Evolutionary conservation across 345 rosid genomes (phyloP), one percentile per base, ranked within the genome.

Genomic region (Salix purpurea): DNA sequence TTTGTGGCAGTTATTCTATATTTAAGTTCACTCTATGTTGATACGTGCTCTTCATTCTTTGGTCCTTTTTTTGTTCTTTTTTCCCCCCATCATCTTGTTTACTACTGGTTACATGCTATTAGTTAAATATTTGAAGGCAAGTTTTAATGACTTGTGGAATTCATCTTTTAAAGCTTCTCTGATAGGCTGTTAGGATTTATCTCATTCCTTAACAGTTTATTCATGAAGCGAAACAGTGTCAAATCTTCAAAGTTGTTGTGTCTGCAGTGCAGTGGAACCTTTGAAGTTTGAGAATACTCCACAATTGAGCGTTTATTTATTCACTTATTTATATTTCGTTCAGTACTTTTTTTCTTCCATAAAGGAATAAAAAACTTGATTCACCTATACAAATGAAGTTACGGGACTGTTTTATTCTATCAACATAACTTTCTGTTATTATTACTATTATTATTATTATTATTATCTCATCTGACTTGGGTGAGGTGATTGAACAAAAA

Each of bases 191-290:
- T 44, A 10, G 36, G 83, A 76, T 15, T 24, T 26, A 13, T 58
- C 54, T 2, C 2, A 5, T 76, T 70, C 64, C 64, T n/a, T 23
- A 39, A 61, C 61, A 21, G 76, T 66, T 70, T 79, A 78, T 74
- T 65, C 80, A 70, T 52, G 74, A 48, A 82, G 36, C 18, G 15
- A 74, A 76, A 64, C 66, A 16, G 14, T 44, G 64, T 76, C 15
- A 65, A 42, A 68, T 23, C 66, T 76, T 62, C 21, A 39, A 23
- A 4, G n/a, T 50, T 40, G 48, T 23, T 60, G 18, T 3, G 0
- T 2, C 36, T 67, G 74, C 67, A 69, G 54, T 65, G 18, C 39
- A 44, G 24, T 70, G 65, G 26, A 26, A 67, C 21, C 5, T 7
- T 21, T 73, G 61, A 66, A 44, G 37, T 26, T 44, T 67, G 73